phyloP scores from a whole-genome alignment of 1,284 basidiomycete species.

The Vanrija sp. region DNA sequence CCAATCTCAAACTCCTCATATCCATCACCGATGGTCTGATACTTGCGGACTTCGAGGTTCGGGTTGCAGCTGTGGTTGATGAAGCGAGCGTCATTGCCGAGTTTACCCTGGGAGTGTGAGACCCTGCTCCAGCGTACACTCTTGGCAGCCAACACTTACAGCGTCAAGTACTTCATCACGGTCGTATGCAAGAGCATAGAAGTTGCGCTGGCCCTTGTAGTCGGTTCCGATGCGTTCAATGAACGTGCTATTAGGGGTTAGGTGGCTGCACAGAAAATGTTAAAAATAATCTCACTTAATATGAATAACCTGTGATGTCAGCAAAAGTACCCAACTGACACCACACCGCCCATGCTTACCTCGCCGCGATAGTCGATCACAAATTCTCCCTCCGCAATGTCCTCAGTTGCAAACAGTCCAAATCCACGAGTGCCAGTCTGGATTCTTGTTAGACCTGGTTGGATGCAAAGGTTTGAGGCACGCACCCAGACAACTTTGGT shows the following conservation, averaged over 20 bases:
- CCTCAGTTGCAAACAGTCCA: constrained; percentile 47
- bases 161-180: constrained; percentile 52
- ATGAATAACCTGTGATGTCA: constrained; percentile 25
- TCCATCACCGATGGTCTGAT: constrained; percentile 42
- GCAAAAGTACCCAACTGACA: neutral
- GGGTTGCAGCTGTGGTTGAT: constrained; percentile 52
- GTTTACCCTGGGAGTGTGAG: constrained; percentile 38
- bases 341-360: constrained; percentile 19
- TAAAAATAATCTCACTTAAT: constrained; percentile 23
- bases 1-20: constrained; percentile 52
- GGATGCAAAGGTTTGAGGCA: neutral
- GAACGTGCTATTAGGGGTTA: constrained; percentile 28
- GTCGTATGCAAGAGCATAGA: constrained; percentile 52
- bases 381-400: constrained; percentile 49
- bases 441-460: neutral
- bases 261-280: neutral
- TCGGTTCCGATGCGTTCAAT: constrained; percentile 37
- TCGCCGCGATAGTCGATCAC: constrained; percentile 53
- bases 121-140: neutral
- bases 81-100: constrained; percentile 52
- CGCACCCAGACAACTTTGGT: constrained; percentile 42
- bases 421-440: constrained; percentile 52
- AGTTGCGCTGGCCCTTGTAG: constrained; percentile 45
- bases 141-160: constrained; percentile 20
- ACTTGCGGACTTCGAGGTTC: constrained; percentile 49